Conservation (phyloP, 257 asterid genomes). For the Solanum appendiculatum region DNA sequence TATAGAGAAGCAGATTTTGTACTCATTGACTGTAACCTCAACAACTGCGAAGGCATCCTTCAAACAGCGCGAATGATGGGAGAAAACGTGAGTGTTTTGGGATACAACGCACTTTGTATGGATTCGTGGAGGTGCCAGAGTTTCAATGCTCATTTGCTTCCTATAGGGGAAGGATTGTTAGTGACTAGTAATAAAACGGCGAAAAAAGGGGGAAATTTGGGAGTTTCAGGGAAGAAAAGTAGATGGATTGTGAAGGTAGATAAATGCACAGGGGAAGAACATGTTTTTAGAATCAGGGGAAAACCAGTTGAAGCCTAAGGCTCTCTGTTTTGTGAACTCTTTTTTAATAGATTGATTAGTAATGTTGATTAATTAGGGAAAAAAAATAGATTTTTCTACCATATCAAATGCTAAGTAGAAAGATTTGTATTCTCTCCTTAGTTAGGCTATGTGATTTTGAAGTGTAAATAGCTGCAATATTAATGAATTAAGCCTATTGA, state of each 20-base stretch:
- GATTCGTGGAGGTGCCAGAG: conserved; percentile 24
- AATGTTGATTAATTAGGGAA: background rate
- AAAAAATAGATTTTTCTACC: background rate
- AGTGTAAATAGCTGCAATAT: background rate
- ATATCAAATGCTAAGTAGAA: too few relatives aligned
- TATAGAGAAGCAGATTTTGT: conserved; percentile 45
- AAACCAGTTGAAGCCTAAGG: background rate
- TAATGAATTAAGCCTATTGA: background rate
- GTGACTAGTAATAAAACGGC: conserved; percentile 18
- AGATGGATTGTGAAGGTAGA: conserved; percentile 42
- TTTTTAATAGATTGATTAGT: background rate
- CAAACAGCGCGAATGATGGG: background rate
- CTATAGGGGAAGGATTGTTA: conserved; percentile 58
- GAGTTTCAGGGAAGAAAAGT: conserved; percentile 18
- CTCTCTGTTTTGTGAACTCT: background rate
- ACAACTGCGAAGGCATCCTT: conserved; percentile 29
- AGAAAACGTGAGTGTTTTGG: conserved; percentile 23
- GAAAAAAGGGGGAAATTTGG: background rate
- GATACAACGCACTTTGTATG: conserved; percentile 52
- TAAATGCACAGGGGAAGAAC: conserved; percentile 6
- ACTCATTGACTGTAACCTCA: conserved; percentile 50
- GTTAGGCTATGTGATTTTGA: too few relatives aligned
- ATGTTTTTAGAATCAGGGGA: background rate
- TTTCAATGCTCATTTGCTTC: conserved; percentile 40
- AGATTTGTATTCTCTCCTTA: too few relatives aligned